These are phyloP conservation scores for Microbotryum saponariae DNA, from an alignment of 1,284 basidiomycete species.

Conservation along the genomic window DNA sequence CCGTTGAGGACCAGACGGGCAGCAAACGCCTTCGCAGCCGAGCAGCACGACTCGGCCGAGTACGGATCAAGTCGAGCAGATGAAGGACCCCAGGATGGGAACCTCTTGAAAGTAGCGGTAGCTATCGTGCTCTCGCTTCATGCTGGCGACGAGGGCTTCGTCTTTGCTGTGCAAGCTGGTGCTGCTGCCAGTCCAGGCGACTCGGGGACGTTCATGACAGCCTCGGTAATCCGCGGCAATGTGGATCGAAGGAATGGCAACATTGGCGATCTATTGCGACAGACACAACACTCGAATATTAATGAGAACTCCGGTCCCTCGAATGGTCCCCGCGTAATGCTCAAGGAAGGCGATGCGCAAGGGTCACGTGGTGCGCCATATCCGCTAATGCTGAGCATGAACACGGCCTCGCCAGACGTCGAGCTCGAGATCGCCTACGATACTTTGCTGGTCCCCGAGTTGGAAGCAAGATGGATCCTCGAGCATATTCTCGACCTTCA, in stretches of 20 bases:
- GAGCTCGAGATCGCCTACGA: constrained; percentile 15
- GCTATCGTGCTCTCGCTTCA: constrained; percentile 16
- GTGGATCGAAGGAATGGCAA: neutral
- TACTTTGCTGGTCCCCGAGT: constrained; percentile 1
- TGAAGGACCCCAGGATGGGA: no score
- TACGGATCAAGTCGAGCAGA: no score
- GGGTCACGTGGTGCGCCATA: constrained; percentile 2
- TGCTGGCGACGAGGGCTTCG: constrained; percentile 20
- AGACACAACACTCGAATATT: neutral
- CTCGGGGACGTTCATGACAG: constrained; percentile 5
- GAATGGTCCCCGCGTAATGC: no score
- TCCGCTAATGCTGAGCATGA: neutral
- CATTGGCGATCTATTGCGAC: neutral
- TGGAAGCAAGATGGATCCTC: constrained; percentile 28
- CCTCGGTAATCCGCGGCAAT: neutral
- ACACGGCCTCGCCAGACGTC: neutral
- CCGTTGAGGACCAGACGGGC: neutral
- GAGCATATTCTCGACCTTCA: constrained; percentile 6
- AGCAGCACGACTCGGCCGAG: no score
- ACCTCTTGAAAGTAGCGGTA: neutral
- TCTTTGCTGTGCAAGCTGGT: neutral
- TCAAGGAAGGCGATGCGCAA: neutral
- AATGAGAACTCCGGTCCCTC: neutral
- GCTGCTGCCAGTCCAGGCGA: neutral
- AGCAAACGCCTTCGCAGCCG: neutral